Conservation (phyloP, 140 eudicot genomes). For the Flaveria floridana region DNA sequence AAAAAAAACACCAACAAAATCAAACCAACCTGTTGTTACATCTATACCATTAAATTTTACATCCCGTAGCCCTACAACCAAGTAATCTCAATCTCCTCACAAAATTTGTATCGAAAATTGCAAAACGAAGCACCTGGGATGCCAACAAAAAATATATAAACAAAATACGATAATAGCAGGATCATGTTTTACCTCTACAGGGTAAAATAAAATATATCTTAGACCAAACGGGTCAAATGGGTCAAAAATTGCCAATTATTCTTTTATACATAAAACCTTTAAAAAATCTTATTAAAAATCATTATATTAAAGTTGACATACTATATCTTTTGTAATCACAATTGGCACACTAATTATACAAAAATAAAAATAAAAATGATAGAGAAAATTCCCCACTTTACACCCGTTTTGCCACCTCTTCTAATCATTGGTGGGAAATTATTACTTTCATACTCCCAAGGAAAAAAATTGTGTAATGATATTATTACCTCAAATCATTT, state of each 20-base stretch:
- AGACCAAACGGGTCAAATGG: background rate
- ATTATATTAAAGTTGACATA: background rate
- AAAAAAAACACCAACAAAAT: too few species aligned
- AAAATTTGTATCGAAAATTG: too few species aligned
- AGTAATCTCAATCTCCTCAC: too few species aligned
- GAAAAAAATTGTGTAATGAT: background rate
- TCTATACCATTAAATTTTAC: too few species aligned
- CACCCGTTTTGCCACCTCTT: background rate
- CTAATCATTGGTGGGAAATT: background rate
- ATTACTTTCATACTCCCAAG: background rate
- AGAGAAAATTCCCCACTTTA: background rate
- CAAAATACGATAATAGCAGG: too few species aligned
- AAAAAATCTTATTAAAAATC: background rate
- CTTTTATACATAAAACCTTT: background rate
- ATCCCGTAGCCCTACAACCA: too few species aligned
- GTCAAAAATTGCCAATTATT: background rate
- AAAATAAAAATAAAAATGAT: background rate
- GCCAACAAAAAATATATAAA: too few species aligned
- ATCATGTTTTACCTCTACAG: too few species aligned
- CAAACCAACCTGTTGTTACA: too few species aligned
- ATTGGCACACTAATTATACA: background rate
- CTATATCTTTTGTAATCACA: background rate
- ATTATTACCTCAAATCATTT: conserved; percentile 30
- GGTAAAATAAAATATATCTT: too few species aligned
- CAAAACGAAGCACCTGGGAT: too few species aligned